Base-by-base conservation (phyloP, 306 rosid genomes). In the Pyrus communis region DNA sequence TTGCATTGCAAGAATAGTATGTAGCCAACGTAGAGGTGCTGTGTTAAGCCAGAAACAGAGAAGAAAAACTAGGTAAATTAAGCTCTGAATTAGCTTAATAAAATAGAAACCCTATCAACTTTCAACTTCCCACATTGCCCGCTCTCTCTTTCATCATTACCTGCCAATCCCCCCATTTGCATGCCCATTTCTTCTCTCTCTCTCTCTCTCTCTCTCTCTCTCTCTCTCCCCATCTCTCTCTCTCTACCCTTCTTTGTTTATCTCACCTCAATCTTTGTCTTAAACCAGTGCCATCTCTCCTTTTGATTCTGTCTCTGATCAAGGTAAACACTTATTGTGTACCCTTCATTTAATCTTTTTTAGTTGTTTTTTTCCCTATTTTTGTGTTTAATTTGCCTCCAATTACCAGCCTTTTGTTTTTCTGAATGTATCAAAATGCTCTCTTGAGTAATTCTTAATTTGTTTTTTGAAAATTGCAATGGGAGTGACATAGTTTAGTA, bases 1-100 rank as follows among this genome's bases (percentile, higher is more conserved):
- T 75, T 58, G 77, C 82, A 85, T 75, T 58, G 77, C 83, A 85
- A 80, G 87, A 85, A 85, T 84, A 80, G 82, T 83, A 75, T 77
- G 35, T 18, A 77, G 33, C 80, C 78, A 69, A 54, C 62, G 38
- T 21, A 23, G 60, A 22, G 33, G 75, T 64, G 64, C 63, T 69
- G 67, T 11, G 45, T 18, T 60, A 60, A 60, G 33, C 63, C 28
- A n/a, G 59, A 31, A 22, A 49, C 43, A 62, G 21, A 62, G 27
- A 52, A 14, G 15, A 25, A 52, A 23, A 38, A 55, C 7, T 14
- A 49, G 21, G 21, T 35, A 15, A 5, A 21, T 11, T 11, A 13
- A 73, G 76, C 77, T 23, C 28, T 35, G 65, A 63, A 69, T 35
- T 35, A 54, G 43, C 79, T 67, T 76, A 70, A 25, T 15, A 60